Evolutionary conservation across 2,329 filamentous ascomycete species (phyloP).

Genomic region (Pestalotiopsis sp.): DNA sequence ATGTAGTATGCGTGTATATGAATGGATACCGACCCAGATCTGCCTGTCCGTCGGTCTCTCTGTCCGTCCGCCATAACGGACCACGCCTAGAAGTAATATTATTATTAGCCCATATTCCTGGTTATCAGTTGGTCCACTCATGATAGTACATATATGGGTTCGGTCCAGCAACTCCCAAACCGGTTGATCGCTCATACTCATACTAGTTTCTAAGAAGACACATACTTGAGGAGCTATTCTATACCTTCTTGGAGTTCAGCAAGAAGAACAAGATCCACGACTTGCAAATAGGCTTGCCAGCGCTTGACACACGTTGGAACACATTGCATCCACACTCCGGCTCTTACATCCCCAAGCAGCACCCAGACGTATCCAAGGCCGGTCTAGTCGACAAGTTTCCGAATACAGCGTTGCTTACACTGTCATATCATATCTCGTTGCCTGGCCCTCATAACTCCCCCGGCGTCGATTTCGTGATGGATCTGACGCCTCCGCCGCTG

Average conservation of each 20-base stretch:
- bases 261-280: background rate
- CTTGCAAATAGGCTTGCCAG: background rate
- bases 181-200: background rate
- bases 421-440: conserved; percentile 8
- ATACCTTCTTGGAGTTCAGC: background rate
- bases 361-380: background rate
- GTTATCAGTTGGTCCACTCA: background rate
- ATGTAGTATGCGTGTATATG: background rate
- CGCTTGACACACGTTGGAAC: background rate
- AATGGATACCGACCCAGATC: background rate
- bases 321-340: background rate
- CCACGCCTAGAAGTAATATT: background rate
- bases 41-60: background rate
- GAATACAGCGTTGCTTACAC: background rate
- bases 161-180: background rate
- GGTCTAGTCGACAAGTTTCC: background rate
- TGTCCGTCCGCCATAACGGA: background rate
- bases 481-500: conserved; percentile 51
- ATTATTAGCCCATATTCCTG: background rate
- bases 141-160: background rate
- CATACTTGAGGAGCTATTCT: background rate
- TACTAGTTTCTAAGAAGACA: background rate
- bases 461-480: conserved; percentile 40
- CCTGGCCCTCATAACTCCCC: background rate
- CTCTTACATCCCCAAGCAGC: background rate